phyloP scores from a whole-genome alignment of 2,329 filamentous ascomycete species.

The Exophiala xenobiotica region DNA sequence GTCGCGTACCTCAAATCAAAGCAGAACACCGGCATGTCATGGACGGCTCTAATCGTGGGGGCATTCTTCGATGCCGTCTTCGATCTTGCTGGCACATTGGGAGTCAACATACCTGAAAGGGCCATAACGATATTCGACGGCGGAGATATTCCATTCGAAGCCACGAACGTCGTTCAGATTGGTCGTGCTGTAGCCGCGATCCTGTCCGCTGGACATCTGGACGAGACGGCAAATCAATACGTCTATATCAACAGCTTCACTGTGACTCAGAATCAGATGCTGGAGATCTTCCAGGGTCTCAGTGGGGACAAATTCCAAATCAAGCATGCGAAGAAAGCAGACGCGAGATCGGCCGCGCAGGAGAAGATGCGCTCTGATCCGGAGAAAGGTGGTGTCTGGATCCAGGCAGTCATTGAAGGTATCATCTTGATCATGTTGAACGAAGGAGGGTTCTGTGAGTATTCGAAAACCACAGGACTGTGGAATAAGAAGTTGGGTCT shows the following conservation, averaged over 20 bases:
- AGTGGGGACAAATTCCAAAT: conserved; percentile 55
- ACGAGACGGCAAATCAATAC: conserved; percentile 58
- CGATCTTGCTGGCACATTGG: conserved; percentile 34
- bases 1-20: conserved; percentile 56
- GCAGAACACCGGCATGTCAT: conserved; percentile 51
- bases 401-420: not conserved
- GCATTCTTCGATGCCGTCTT: conserved; percentile 60
- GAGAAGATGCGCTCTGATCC: conserved; percentile 14
- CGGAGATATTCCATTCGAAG: conserved; percentile 26
- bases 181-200: conserved; percentile 39
- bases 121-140: conserved; percentile 32
- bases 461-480: conserved; percentile 11
- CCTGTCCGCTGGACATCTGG: conserved; percentile 44
- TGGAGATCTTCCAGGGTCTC: conserved; percentile 53
- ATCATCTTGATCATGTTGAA: conserved; percentile 17
- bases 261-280: conserved; percentile 58
- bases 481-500: conserved; percentile 16
- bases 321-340: conserved; percentile 37
- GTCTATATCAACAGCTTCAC: conserved; percentile 59
- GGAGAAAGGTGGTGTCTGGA: conserved; percentile 3
- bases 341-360: not conserved
- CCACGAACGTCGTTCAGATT: conserved; percentile 24
- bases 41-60: conserved; percentile 60
- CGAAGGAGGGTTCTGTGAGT: conserved; percentile 9
- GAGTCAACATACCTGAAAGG: conserved; percentile 35